Base-by-base conservation (phyloP, 2,329 filamentous ascomycete genomes). In the Lecanicillium sp. region DNA sequence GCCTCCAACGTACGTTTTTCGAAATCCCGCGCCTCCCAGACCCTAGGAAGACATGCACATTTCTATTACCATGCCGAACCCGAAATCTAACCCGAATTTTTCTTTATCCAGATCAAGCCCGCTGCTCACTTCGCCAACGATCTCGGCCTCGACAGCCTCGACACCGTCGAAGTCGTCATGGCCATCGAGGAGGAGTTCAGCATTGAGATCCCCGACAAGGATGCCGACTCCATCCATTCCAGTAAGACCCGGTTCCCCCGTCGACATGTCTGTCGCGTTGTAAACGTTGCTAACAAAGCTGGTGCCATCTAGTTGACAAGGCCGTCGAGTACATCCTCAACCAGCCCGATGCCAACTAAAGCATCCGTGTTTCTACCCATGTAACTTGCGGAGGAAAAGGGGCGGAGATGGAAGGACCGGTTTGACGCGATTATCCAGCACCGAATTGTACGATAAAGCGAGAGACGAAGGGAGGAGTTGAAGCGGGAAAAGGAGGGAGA, bases 141-240 rank as follows among this genome's bases (percentile, higher is more conserved):
- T 69, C 84, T 98, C 48, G 92, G 89, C 50, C 74, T 98, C 57
- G 92, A 98, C 73, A 94, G 85, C 69, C 78, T 98, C 65, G 92
- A 98, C 66, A 96, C 92, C 48, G 92, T 98, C 48, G 92, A 98
- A 76, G 92, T 98, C 51, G 92, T 98, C 56, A 98, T 98, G 92
- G 92, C 92, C 51, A 97, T 98, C 68, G 92, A 98, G 78, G 92
- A 98, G 69, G 72, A 81, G 57, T 79, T 81, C 60, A 78, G 87
- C 83, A 92, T 96, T 64, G 89, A 96, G 77, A 96, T 96, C 57
- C 89, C 89, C 53, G 89, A 96, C 71, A 95, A 95, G 79, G 87
- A 95, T 60, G 89, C 89, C 51, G 89, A 96, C 65, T 74, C 76
- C 50, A 94, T 96, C 65, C 87, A 92, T 77, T 94, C 87, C 58